These are phyloP conservation scores for Schwanniomyces vanrijiae DNA, from an alignment of 805 yeast genomes.

Conservation along the genomic window DNA sequence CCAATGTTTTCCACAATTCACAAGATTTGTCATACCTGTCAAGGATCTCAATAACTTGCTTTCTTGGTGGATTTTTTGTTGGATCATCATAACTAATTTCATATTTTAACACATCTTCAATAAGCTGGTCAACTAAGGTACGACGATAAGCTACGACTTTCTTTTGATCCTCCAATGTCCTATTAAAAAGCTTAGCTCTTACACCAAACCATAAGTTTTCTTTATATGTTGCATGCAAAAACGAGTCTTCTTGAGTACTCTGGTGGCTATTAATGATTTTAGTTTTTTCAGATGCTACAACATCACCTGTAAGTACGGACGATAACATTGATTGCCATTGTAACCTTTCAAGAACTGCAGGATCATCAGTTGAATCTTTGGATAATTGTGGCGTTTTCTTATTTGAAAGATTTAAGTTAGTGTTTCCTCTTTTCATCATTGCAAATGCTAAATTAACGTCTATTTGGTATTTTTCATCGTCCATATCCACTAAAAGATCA, in stretches of 20 bases:
- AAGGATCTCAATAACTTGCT: constrained; percentile 56
- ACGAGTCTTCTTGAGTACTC: constrained; percentile 43
- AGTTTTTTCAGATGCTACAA: constrained; percentile 85
- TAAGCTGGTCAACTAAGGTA: constrained; percentile 66
- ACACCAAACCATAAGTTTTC: constrained; percentile 87
- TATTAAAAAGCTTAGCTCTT: constrained; percentile 75
- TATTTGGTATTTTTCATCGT: constrained; percentile 47
- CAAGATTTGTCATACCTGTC: constrained; percentile 66
- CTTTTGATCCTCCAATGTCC: constrained; percentile 77
- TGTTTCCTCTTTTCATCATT: constrained; percentile 27
- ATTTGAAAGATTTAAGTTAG: constrained; percentile 34
- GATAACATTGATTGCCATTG: constrained; percentile 97
- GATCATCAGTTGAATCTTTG: constrained; percentile 41
- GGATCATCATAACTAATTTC: constrained; percentile 48
- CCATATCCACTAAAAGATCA: constrained; percentile 39
- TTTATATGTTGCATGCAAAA: constrained; percentile 54
- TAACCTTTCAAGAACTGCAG: constrained; percentile 66
- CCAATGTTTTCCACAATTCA: constrained; percentile 74
- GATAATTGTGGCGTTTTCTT: constrained; percentile 36
- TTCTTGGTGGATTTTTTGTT: constrained; percentile 27
- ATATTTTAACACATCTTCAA: constrained; percentile 68
- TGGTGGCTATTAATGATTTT: constrained; percentile 53
- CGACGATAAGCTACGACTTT: constrained; percentile 68
- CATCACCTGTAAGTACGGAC: constrained; percentile 92
- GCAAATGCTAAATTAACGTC: constrained; percentile 44